Base-by-base conservation (phyloP, 345 rosid species). In the Microthlaspi erraticum region DNA sequence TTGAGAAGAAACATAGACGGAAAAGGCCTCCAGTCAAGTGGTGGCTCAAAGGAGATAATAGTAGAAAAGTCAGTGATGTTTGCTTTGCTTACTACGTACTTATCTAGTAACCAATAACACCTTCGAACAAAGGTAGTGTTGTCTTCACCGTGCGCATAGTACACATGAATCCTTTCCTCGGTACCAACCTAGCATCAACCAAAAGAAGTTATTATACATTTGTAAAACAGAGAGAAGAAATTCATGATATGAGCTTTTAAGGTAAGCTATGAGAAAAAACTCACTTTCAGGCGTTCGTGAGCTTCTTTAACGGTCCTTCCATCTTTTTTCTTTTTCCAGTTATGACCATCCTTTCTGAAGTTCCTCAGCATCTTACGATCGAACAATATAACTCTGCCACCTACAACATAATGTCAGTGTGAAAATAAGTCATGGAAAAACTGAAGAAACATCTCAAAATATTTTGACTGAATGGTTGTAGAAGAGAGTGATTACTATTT, bases 271-370 rank as follows among this genome's bases (percentile, higher is more conserved):
- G 62, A 70, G 64, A 61, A n/a, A 71, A n/a, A 55, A 14, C 90
- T 75, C 70, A 91, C 99, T 83, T 94, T 94, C 60, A 94, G 83
- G 82, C 89, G 98, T 83, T 91, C 99, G 44, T 94, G 99, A 79
- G 99, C 99, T 80, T 94, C 99, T 81, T 92, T 94, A 62, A 91
- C 84, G 2, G 99, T 94, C 88, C 88, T 89, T 70, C 99, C 99
- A 73, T 94, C 99, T 26, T 88, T 89, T 77, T 94, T 94, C 96
- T 91, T 94, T 85, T 92, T 94, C 99, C 99, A 94, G 75, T 83
- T 94, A 80, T 91, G 97, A 71, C 99, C 98, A 82, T 94, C 99
- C 72, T 86, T 91, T 61, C 99, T 82, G 79, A 94, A 94, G 83
- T 94, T 91, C 81, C 99, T 88, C 62, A 94, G 87, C 96, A 84